Evolutionary conservation across 192 early-diverging fungal species (phyloP).

Genomic region (Coemansia sp.): DNA sequence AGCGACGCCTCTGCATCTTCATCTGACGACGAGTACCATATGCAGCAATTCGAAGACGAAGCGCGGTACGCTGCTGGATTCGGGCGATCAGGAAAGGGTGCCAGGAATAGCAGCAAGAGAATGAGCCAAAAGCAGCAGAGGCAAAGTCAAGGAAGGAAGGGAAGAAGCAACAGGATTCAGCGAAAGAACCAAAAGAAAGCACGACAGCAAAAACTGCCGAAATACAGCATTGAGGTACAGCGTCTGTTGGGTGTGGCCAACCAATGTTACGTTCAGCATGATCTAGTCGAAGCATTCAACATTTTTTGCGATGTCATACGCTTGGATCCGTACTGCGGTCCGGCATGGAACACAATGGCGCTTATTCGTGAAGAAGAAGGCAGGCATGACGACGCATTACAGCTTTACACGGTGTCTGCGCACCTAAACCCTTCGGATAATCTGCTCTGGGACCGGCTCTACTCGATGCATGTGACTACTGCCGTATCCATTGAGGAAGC

Average conservation of each 20-base stretch:
- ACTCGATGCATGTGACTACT: slow-evolving; percentile 64
- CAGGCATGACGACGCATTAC: slow-evolving; percentile 67
- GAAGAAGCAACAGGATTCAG: background rate
- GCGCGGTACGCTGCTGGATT: slow-evolving; percentile 24
- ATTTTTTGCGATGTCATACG: slow-evolving; percentile 78
- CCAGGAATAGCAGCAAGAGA: background rate
- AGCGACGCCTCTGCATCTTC: slow-evolving; percentile 19
- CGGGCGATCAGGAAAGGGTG: background rate
- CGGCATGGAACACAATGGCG: slow-evolving; percentile 88
- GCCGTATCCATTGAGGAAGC: slow-evolving; percentile 9
- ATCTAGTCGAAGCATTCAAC: slow-evolving; percentile 72
- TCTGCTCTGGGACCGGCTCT: slow-evolving; percentile 81
- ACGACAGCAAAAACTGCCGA: background rate
- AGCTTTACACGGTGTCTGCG: slow-evolving; percentile 86
- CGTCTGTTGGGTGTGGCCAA: slow-evolving; percentile 76
- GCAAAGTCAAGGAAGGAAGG: too few species aligned
- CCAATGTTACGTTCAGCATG: slow-evolving; percentile 63
- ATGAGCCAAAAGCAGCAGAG: background rate
- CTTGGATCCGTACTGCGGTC: slow-evolving; percentile 63
- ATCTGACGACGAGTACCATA: slow-evolving; percentile 23
- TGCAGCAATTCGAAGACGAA: slow-evolving; percentile 21
- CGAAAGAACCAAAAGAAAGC: background rate
- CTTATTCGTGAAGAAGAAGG: slow-evolving; percentile 88
- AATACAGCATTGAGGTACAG: slow-evolving; percentile 56
- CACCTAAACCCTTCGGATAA: slow-evolving; percentile 75